A percentile compares a stretch with the other conserved stretches of the same genome.
These are phyloP conservation scores for Monosporascus cannonballus DNA, from an alignment of 2,329 filamentous ascomycete genomes.

Conservation along the genomic window DNA sequence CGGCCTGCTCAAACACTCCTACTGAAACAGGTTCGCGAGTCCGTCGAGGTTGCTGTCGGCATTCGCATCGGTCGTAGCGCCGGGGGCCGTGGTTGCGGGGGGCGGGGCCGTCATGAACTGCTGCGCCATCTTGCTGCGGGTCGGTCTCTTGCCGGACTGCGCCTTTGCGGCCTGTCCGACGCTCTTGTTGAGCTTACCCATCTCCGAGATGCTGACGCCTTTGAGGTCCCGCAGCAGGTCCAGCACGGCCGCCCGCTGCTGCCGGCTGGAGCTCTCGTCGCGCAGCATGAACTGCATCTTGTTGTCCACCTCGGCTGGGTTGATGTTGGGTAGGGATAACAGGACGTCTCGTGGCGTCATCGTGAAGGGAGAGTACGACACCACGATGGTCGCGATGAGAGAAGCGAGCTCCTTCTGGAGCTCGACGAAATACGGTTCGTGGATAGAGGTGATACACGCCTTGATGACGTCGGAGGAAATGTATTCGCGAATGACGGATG, in stretches of 20 bases:
- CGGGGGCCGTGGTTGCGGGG: constrained; percentile 15
- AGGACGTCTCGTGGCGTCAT: constrained; percentile 69
- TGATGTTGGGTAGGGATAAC: constrained; percentile 73
- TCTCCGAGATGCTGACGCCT: constrained; percentile 87
- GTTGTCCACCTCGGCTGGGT: constrained; percentile 58
- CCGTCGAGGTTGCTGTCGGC: neutral
- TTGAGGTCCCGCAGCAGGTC: constrained; percentile 81
- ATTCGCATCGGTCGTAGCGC: neutral
- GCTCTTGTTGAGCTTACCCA: constrained; percentile 70
- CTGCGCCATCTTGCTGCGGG: constrained; percentile 56
- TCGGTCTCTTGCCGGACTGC: constrained; percentile 33
- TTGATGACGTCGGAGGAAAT: constrained; percentile 84
- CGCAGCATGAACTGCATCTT: constrained; percentile 56
- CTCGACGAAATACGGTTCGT: constrained; percentile 96
- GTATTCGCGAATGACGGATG: constrained; percentile 74
- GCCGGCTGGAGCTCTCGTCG: constrained; percentile 56
- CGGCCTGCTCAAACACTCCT: neutral
- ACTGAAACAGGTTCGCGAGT: neutral
- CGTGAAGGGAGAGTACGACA: constrained; percentile 65
- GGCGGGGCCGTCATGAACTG: constrained; percentile 55
- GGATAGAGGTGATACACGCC: constrained; percentile 81
- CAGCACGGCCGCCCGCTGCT: constrained; percentile 75
- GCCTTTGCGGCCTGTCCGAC: constrained; percentile 27
- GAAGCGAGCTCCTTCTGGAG: constrained; percentile 86
- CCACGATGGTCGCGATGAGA: constrained; percentile 79